Percentiles rank a stretch among this genome's conserved stretches.
Evolutionary conservation across 108 stramenopile species (phyloP).

Genomic region (Mediolabrus comicus): DNA sequence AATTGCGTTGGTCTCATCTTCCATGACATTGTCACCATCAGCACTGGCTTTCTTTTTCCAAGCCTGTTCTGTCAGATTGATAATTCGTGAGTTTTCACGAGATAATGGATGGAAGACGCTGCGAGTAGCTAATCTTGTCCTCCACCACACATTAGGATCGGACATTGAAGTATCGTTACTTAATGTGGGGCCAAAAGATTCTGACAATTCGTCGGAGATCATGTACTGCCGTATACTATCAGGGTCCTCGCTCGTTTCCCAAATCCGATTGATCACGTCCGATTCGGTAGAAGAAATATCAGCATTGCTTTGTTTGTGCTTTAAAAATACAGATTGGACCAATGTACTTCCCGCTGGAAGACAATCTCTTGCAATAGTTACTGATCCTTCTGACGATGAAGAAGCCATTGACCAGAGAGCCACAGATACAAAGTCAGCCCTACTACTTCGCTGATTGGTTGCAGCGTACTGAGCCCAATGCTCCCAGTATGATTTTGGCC

Average conservation of each 20-base stretch:
- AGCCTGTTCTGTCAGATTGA: conserved; percentile 12
- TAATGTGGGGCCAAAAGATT: conserved; percentile 11
- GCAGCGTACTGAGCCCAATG: conserved; percentile 72
- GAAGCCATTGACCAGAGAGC: conserved; percentile 41
- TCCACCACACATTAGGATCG: conserved; percentile 45
- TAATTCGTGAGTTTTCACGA: conserved; percentile 18
- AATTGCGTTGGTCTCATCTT: conserved; percentile 38
- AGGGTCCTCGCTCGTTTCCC: conserved; percentile 59
- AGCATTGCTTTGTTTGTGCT: conserved; percentile 25
- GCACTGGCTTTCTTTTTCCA: conserved; percentile 21
- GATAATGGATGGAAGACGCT: conserved; percentile 35
- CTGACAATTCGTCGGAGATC: conserved; percentile 62
- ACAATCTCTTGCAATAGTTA: conserved; percentile 44
- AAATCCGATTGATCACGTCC: conserved; percentile 64
- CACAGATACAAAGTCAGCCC: conserved; percentile 59
- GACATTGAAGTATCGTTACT: conserved; percentile 15
- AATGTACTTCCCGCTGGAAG: conserved; percentile 40
- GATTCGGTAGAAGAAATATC: conserved; percentile 24
- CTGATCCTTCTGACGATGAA: conserved; percentile 32
- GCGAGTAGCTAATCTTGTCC: conserved; percentile 33
- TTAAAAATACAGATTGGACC: conserved; percentile 35
- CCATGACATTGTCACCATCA: conserved; percentile 46
- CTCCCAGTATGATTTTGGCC: conserved; percentile 82
- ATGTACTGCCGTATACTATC: conserved; percentile 51
- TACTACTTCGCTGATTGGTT: conserved; percentile 45